Percentiles rank a stretch among this genome's conserved stretches.
phyloP scores from a whole-genome alignment of 1,139 yeast species.

The Pichia sp. region DNA sequence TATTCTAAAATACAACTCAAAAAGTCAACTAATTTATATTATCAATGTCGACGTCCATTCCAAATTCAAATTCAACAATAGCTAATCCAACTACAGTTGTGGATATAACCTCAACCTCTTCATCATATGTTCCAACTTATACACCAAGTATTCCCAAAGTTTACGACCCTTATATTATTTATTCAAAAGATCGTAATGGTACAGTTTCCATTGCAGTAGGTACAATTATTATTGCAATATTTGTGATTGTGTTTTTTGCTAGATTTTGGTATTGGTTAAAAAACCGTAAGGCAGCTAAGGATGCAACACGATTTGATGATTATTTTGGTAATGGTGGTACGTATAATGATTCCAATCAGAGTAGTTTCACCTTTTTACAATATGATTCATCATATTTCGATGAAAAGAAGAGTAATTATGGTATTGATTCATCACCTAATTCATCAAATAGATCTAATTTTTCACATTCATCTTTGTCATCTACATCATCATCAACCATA shows the following conservation, averaged over 20 bases:
- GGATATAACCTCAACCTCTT: constrained; percentile 1
- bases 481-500: constrained; percentile 4
- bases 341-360: not conserved
- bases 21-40: too few relatives aligned
- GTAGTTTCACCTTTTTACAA: constrained; percentile 1
- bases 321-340: constrained; percentile 14
- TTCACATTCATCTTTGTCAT: constrained; percentile 8
- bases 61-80: too few relatives aligned
- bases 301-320: constrained; percentile 21
- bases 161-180: constrained; percentile 32
- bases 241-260: constrained; percentile 26
- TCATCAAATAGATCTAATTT: constrained; percentile 1
- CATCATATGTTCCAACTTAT: constrained; percentile 16
- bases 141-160: constrained; percentile 19
- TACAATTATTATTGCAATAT: constrained; percentile 30
- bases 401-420: constrained; percentile 4
- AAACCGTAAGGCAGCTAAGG: constrained; percentile 36
- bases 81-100: too few relatives aligned
- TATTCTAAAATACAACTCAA: too few relatives aligned
- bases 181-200: constrained; percentile 31
- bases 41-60: too few relatives aligned
- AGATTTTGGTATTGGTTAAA: constrained; percentile 29
- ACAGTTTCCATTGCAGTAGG: constrained; percentile 44
- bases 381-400: constrained; percentile 33
- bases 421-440: constrained; percentile 2